A percentile compares a stretch with the other conserved stretches of the same genome.
phyloP scores from a whole-genome alignment of 495 filamentous ascomycete species.

The Collariella sp. region DNA sequence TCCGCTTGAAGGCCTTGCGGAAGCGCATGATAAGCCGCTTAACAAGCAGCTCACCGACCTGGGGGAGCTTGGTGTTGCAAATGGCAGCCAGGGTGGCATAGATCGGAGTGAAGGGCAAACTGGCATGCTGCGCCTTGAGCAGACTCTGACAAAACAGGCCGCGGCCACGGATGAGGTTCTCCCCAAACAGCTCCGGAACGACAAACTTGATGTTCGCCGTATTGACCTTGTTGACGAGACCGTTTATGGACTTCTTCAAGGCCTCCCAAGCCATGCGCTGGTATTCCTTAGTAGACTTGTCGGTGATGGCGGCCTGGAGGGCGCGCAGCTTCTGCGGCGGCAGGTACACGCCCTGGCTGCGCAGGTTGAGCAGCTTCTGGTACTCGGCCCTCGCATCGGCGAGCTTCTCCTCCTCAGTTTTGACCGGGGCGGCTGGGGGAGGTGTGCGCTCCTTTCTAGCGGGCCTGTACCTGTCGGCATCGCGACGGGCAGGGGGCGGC shows the following conservation, averaged over 20 bases:
- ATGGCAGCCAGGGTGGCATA: constrained; percentile 93
- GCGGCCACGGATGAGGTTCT: constrained; percentile 85
- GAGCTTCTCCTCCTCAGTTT: constrained; percentile 77
- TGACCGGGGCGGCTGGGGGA: constrained; percentile 45
- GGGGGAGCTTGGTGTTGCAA: constrained; percentile 92
- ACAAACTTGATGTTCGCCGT: constrained; percentile 95
- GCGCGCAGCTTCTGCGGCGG: constrained; percentile 85
- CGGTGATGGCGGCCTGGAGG: constrained; percentile 91
- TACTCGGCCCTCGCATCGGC: constrained; percentile 78
- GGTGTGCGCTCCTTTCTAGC: constrained; percentile 28
- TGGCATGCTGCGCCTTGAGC: constrained; percentile 96
- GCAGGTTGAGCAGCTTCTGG: constrained; percentile 78
- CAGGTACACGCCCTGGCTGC: constrained; percentile 92
- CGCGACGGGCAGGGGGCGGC: constrained; percentile 23
- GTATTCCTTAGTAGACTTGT: constrained; percentile 92
- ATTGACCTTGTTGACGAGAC: constrained; percentile 97
- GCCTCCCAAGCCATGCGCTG: constrained; percentile 99
- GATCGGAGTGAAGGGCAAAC: constrained; percentile 90
- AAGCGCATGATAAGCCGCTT: constrained; percentile 86
- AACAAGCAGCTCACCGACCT: constrained; percentile 84
- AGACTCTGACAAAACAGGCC: constrained; percentile 91
- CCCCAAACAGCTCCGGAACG: constrained; percentile 86
- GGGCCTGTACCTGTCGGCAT: constrained; percentile 39
- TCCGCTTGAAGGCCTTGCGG: constrained; percentile 89
- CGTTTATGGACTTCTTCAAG: constrained; percentile 97